These are phyloP conservation scores for Trametes punicea DNA, from an alignment of 768 basidiomycete species.

Conservation along the genomic window DNA sequence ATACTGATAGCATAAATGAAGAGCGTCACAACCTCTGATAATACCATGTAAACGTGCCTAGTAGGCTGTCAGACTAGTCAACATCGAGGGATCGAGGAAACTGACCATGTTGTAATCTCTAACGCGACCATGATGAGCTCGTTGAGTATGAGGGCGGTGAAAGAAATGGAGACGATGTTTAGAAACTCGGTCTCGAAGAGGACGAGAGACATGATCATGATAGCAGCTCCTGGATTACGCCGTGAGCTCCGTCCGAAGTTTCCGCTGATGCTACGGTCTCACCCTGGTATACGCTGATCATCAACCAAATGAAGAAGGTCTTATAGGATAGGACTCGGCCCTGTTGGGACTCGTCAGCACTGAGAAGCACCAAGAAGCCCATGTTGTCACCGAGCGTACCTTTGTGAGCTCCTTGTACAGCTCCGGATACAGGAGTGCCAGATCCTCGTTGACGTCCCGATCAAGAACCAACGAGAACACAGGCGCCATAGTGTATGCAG, in stretches of 20 bases:
- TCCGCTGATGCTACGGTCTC: background rate
- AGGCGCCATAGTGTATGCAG: constrained; percentile 96
- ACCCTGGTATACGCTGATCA: constrained; percentile 99
- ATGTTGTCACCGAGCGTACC: constrained; percentile 43
- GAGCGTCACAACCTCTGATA: constrained; percentile 86
- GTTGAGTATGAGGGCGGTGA: constrained; percentile 92
- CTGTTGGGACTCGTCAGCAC: constrained; percentile 37
- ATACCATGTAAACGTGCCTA: constrained; percentile 94
- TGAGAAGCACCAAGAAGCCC: too few species aligned
- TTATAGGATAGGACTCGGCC: constrained; percentile 94
- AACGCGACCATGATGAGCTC: constrained; percentile 99
- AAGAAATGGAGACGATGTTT: constrained; percentile 98
- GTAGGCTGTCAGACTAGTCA: background rate
- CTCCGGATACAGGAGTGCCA: constrained; percentile 94
- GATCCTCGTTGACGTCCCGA: constrained; percentile 91
- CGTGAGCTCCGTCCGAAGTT: background rate
- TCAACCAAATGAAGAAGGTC: constrained; percentile 97
- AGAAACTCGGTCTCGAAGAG: constrained; percentile 97
- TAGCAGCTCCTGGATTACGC: constrained; percentile 70
- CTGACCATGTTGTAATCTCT: constrained; percentile 93
- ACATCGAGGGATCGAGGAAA: background rate
- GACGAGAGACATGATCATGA: constrained; percentile 97
- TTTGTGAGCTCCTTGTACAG: constrained; percentile 97
- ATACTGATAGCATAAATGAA: constrained; percentile 89
- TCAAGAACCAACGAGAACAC: constrained; percentile 97